Evolutionary conservation across 1,284 basidiomycete species (phyloP).

Genomic region (Caloboletus inedulis): DNA sequence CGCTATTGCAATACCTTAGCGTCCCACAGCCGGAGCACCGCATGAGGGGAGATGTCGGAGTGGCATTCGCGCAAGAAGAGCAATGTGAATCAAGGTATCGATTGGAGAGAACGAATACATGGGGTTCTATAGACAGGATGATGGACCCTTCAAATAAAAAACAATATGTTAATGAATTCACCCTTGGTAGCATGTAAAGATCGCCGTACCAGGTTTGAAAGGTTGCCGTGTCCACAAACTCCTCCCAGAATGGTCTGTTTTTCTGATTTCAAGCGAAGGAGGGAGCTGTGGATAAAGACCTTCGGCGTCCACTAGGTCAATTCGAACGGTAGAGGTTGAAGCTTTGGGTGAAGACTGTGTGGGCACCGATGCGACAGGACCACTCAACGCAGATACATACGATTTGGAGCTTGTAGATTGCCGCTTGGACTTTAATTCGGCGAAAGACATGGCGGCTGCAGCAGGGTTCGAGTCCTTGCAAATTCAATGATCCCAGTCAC

Average conservation of each 20-base stretch:
- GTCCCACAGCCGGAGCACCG: conserved; percentile 71
- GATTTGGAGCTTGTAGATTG: conserved; percentile 30
- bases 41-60: conserved; percentile 42
- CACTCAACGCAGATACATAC: conserved; percentile 29
- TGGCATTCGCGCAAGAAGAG: conserved; percentile 57
- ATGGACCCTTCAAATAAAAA: conserved; percentile 48
- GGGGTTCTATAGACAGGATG: conserved; percentile 56
- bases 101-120: conserved; percentile 66
- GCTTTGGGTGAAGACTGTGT: conserved; percentile 19
- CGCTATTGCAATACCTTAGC: conserved; percentile 71
- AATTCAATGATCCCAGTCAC: too few relatives aligned
- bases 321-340: neutral
- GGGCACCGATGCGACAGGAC: conserved; percentile 18
- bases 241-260: conserved; percentile 34
- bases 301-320: conserved; percentile 2
- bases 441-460: conserved; percentile 35
- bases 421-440: conserved; percentile 27
- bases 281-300: conserved; percentile 30
- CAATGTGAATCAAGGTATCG: conserved; percentile 60
- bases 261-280: conserved; percentile 31
- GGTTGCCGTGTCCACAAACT: conserved; percentile 38
- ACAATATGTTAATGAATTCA: neutral
- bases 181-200: neutral
- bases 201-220: conserved; percentile 39
- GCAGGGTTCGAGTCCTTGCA: too few relatives aligned